These are phyloP conservation scores for Pigoraptor vietnamica DNA, from an alignment of 78 protist genomes.

Conservation along the genomic window DNA sequence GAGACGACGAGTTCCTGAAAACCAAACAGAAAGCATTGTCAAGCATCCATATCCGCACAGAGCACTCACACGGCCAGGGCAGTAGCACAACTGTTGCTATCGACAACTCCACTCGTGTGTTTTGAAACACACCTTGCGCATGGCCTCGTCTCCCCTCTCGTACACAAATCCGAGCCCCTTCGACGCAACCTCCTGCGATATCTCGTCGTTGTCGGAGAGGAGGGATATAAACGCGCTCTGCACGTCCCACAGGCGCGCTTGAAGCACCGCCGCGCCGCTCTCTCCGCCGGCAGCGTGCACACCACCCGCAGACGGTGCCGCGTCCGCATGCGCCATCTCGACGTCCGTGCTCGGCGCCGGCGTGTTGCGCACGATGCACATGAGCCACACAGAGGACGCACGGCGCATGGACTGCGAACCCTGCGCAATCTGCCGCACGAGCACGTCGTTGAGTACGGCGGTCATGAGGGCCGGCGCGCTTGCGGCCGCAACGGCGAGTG, in stretches of 20 bases:
- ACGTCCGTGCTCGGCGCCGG: background rate
- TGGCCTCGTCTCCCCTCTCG: constrained; percentile 24
- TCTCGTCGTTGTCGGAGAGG: constrained; percentile 46
- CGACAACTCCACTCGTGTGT: too few relatives aligned
- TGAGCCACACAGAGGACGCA: constrained; percentile 16
- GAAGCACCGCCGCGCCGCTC: background rate
- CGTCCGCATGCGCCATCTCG: background rate
- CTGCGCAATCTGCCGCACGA: background rate
- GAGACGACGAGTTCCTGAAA: background rate
- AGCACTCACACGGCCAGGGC: too few relatives aligned
- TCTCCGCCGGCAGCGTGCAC: too few relatives aligned
- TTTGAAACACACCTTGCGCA: background rate
- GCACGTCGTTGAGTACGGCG: background rate
- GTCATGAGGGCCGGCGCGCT: background rate
- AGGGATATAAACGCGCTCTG: constrained; percentile 52
- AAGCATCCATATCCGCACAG: background rate
- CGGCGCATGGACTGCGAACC: background rate
- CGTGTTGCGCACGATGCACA: background rate
- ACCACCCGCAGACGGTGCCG: background rate
- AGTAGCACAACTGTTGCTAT: too few relatives aligned
- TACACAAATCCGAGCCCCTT: constrained; percentile 54
- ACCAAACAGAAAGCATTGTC: background rate
- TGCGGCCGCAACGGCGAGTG: constrained; percentile 1
- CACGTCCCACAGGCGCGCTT: constrained; percentile 12
- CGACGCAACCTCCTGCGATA: constrained; percentile 62